Evolutionary conservation across 805 yeast genomes (phyloP), one percentile per base, ranked within the genome.

Genomic region (Monosporozyma unispora): DNA sequence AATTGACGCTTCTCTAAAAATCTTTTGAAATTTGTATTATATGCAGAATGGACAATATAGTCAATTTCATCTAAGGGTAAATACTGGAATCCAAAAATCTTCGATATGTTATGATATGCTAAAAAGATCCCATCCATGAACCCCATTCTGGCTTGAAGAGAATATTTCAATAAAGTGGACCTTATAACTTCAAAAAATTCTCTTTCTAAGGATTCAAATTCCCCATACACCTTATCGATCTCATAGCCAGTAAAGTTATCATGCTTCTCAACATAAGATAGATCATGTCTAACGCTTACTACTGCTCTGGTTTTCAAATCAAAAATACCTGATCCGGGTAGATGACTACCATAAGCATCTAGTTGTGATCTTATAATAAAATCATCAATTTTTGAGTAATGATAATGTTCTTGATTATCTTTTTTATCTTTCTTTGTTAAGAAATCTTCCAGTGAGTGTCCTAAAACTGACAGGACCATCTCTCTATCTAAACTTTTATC

Each of bases 121-220:
- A 91, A 74, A 57, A 87, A 88, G 2, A 93, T 87, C 5, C 99
- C 99, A 66, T 90, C 97, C 98, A 93, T 91, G 58, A 85, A 81
- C 2, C 98, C 99, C 40, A 91, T 85, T 53, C 97, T 74, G 0
- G 96, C 98, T 66, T 93, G 98, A 55, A 91, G 72, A 2, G 86
- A 77, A 61, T 91, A 91, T 67, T 91, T 91, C 57, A 91, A 70
- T 67, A 91, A 68, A 0, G 93, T 83, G 1, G 91, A 78, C 50
- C 86, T 70, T 16, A 82, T 77, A 57, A 91, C 74, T 59, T 91
- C 98, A 52, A 70, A 74, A 62, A 77, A 74, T 60, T 91, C 99
- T 18, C 90, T 72, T 57, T 85, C 88, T 63, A 80, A 86, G n/a
- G 95, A 84, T 63, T 88, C 96, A 60, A 67, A 80, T 37, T 66